These are phyloP conservation scores for Pseudogymnoascus sp. DNA, from an alignment of 2,329 filamentous ascomycete species.

Conservation along the genomic window DNA sequence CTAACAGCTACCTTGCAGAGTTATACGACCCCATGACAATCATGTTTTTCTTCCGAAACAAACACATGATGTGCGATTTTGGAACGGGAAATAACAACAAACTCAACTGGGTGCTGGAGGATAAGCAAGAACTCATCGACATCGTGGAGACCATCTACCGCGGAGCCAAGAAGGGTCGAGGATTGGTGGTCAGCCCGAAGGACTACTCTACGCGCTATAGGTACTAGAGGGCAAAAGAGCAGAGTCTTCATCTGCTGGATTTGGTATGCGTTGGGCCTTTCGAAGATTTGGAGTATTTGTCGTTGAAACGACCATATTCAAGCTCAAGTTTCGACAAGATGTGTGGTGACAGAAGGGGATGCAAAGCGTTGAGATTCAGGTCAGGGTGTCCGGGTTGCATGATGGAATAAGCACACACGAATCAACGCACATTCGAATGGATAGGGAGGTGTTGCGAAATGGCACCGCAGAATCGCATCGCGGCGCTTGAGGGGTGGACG, in stretches of 20 bases:
- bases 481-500: not conserved
- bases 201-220: conserved; percentile 65
- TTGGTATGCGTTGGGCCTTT: not conserved
- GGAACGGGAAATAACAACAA: conserved; percentile 99
- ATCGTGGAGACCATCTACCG: conserved; percentile 97
- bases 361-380: not conserved
- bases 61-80: conserved; percentile 98
- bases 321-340: not conserved
- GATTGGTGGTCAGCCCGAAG: conserved; percentile 94
- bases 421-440: not conserved
- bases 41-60: conserved; percentile 98
- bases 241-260: not conserved
- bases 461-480: not conserved
- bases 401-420: not conserved
- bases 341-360: not conserved
- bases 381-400: not conserved
- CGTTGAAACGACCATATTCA: not conserved
- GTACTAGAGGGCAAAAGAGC: conserved; percentile 39
- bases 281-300: not conserved
- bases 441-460: not conserved
- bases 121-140: conserved; percentile 97
- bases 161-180: conserved; percentile 95
- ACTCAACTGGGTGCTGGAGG: conserved; percentile 90
- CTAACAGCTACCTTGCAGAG: conserved; percentile 32
- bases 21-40: conserved; percentile 87